A percentile compares a stretch with the other conserved stretches of the same genome.
Evolutionary conservation across 1,284 basidiomycete species (phyloP).

Genomic region (Hemileia vastatrix): DNA sequence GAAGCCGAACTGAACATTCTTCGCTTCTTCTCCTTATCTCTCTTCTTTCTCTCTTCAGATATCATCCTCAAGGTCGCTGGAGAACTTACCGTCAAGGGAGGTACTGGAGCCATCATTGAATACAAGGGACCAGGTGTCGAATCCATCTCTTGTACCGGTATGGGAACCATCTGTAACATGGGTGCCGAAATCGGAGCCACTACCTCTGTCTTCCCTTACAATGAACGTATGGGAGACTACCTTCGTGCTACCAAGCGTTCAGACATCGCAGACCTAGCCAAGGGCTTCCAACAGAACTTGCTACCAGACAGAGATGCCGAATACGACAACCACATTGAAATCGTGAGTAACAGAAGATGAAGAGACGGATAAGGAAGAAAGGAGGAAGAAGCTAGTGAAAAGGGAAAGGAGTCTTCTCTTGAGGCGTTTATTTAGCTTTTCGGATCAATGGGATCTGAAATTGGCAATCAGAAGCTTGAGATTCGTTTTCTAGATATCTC

Average conservation of each 20-base stretch:
- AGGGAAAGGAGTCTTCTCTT: too few relatives aligned
- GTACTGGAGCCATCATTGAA: conserved; percentile 90
- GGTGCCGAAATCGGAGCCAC: conserved; percentile 98
- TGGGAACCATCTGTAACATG: conserved; percentile 57
- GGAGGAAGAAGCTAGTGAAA: too few relatives aligned
- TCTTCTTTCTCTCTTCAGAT: too few relatives aligned
- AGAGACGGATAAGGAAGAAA: too few relatives aligned
- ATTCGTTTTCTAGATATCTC: conserved; percentile 63
- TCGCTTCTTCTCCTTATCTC: too few relatives aligned
- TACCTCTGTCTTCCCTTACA: conserved; percentile 95
- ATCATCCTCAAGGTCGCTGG: conserved; percentile 90
- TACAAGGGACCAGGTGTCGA: conserved; percentile 94
- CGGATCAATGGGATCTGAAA: too few relatives aligned
- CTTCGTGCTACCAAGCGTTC: conserved; percentile 78
- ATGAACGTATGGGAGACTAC: conserved; percentile 71
- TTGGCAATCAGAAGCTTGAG: conserved; percentile 60
- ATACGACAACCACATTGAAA: conserved; percentile 88
- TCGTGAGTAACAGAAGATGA: too few relatives aligned
- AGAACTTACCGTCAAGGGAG: conserved; percentile 87
- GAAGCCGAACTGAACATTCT: too few relatives aligned
- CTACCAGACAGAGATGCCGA: conserved; percentile 77
- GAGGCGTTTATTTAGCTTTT: too few relatives aligned
- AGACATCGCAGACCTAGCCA: conserved; percentile 78
- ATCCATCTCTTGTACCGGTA: conserved; percentile 83
- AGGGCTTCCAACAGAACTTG: conserved; percentile 87